Conservation (phyloP, 2,329 filamentous ascomycete species). For the Fusarium pseudocircinatum region DNA sequence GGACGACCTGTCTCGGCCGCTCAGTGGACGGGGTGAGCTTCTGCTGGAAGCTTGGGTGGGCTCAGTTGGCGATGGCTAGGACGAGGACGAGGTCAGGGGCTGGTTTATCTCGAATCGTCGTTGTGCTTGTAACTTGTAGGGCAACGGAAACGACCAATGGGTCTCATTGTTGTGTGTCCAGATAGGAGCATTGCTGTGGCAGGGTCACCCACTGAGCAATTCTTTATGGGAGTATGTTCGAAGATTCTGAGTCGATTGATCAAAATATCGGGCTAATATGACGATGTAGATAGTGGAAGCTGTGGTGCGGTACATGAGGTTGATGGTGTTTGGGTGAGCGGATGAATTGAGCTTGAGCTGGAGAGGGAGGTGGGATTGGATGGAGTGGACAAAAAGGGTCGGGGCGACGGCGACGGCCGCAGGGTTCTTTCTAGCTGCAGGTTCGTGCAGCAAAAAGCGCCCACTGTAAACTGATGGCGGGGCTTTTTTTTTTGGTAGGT, state of each 20-base stretch:
- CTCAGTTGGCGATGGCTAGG: conserved; percentile 24
- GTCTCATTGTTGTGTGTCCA: not conserved
- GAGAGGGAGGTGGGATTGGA: conserved; percentile 6
- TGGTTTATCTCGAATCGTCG: conserved; percentile 23
- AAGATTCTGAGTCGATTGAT: not conserved
- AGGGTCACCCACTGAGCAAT: not conserved
- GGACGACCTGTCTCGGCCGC: conserved; percentile 29
- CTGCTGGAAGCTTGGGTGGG: conserved; percentile 32
- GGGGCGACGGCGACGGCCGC: conserved; percentile 33
- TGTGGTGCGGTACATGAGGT: conserved; percentile 16
- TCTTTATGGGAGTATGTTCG: not conserved
- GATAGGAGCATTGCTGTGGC: not conserved
- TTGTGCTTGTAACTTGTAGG: conserved; percentile 18
- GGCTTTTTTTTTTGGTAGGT: not conserved
- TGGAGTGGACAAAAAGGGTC: conserved; percentile 34
- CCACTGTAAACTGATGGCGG: conserved; percentile 35
- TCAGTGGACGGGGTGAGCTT: conserved; percentile 30
- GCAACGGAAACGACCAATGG: not conserved
- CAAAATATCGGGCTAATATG: not conserved
- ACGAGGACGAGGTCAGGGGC: conserved; percentile 30
- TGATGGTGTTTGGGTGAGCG: conserved; percentile 26
- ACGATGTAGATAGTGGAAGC: conserved; percentile 22
- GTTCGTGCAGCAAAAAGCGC: conserved; percentile 17
- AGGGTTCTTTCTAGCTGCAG: conserved; percentile 33
- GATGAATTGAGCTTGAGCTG: conserved; percentile 19